Percentiles rank a stretch among this genome's conserved stretches.
phyloP scores from a whole-genome alignment of 2,329 filamentous ascomycete species.

The Botrytis paeoniae region DNA sequence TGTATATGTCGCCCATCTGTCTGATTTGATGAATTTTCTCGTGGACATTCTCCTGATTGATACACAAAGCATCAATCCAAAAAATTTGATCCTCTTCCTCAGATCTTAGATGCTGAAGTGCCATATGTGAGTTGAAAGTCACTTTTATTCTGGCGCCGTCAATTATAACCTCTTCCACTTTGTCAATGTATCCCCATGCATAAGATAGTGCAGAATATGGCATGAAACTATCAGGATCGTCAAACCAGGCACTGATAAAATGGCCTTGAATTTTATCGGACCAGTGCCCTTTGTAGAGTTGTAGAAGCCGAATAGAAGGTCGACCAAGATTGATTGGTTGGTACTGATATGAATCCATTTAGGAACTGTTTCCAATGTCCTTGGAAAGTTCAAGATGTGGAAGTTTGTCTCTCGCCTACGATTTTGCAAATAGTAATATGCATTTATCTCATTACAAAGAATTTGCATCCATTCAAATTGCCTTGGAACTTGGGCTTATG shows the following conservation, averaged over 20 bases:
- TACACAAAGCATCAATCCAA: slow-evolving; percentile 20
- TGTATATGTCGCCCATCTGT: slow-evolving; percentile 15
- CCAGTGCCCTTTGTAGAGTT: slow-evolving; percentile 18
- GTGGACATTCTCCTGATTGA: slow-evolving; percentile 16
- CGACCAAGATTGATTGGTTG: slow-evolving; percentile 17
- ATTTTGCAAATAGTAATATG: too few relatives aligned
- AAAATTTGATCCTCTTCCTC: slow-evolving; percentile 15
- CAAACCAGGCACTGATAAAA: slow-evolving; percentile 16
- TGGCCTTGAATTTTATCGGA: slow-evolving; percentile 19
- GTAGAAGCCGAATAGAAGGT: slow-evolving; percentile 20
- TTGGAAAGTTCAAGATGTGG: background rate
- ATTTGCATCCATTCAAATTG: too few relatives aligned
- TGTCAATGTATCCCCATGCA: slow-evolving; percentile 20
- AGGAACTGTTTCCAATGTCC: too few relatives aligned
- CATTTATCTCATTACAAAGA: too few relatives aligned
- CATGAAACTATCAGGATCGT: slow-evolving; percentile 13
- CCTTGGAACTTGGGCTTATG: background rate
- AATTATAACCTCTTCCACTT: slow-evolving; percentile 4
- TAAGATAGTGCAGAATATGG: slow-evolving; percentile 25
- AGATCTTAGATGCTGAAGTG: slow-evolving; percentile 21
- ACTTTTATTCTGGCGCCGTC: slow-evolving; percentile 15
- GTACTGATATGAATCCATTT: slow-evolving; percentile 14
- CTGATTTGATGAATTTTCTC: slow-evolving; percentile 18
- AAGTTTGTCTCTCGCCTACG: background rate
- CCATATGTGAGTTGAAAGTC: slow-evolving; percentile 21